phyloP scores from a whole-genome alignment of 2,329 filamentous ascomycete genomes.

The Sodiomyces alkalinus region DNA sequence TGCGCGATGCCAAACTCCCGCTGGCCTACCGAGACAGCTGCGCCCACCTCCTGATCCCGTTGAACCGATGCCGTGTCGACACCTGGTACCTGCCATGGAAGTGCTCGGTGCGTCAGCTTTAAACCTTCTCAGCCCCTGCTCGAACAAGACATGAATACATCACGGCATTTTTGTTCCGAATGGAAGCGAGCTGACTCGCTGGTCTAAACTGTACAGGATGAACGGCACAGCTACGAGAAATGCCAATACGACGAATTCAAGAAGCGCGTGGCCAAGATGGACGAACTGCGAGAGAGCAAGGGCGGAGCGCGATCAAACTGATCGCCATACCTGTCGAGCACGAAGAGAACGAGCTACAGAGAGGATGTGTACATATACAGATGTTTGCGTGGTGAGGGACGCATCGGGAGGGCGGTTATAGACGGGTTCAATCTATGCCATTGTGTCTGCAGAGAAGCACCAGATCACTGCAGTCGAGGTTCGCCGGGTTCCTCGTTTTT shows the following conservation, averaged over 20 bases:
- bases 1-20: constrained; percentile 80
- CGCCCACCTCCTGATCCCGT: constrained; percentile 82
- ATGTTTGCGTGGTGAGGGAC: not conserved
- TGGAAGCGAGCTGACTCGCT: too few relatives aligned
- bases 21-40: constrained; percentile 90
- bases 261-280: constrained; percentile 96
- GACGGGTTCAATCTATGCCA: constrained; percentile 20
- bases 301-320: constrained; percentile 75
- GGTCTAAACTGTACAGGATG: too few relatives aligned
- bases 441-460: constrained; percentile 13
- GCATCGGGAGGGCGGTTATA: not conserved
- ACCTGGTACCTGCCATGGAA: constrained; percentile 96
- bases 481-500: too few relatives aligned
- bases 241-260: constrained; percentile 99
- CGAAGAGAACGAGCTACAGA: not conserved
- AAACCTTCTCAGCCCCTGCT: too few relatives aligned
- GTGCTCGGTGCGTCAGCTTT: constrained; percentile 31
- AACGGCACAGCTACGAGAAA: constrained; percentile 96
- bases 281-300: constrained; percentile 82
- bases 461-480: constrained; percentile 5
- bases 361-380: constrained; percentile 2
- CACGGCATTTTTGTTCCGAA: too few relatives aligned
- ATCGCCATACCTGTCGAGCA: too few relatives aligned
- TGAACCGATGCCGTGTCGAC: constrained; percentile 87
- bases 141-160: too few relatives aligned